Base-by-base conservation (phyloP, 2,329 filamentous ascomycete species). In the Sporothrix mexicana region DNA sequence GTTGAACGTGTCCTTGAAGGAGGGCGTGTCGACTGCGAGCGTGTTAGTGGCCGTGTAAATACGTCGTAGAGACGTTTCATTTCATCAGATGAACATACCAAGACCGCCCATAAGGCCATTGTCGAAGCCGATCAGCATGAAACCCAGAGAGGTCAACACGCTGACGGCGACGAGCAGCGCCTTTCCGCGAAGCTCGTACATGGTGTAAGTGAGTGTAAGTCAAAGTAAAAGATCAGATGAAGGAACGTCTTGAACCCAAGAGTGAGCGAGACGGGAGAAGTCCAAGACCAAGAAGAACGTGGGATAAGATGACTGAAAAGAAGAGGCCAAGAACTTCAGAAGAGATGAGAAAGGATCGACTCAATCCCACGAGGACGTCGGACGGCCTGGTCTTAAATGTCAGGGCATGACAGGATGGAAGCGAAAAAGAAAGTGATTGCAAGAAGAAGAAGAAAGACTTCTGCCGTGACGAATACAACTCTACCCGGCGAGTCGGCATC, bases 61-160 rank as follows among this genome's bases (percentile, higher is more conserved):
- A n/a, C n/a, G n/a, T n/a, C n/a, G 30, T 5, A 36, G 30, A 7
- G 7, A 36, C 30, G 30, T 36, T 5, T 4, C 30, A n/a, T n/a
- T 36, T 36, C 30, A 36, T 36, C 30, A 36, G 30, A 36, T 36
- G 30, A 36, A 36, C 30, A 36, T 36, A 36, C 30, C 30, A 13
- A 73, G 69, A 3, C 72, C 72, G 53, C 72, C 72, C 72, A 73
- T 73, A 8, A 73, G 72, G 53, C 72, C 72, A 57, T 73, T 73
- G 70, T 73, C 72, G 49, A 73, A 69, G 20, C 72, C 72, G 10
- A 73, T 69, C 25, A 73, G 69, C 72, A 73, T 73, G 57, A 73
- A 73, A 15, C 72, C 72, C 53, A 73, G 62, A 55, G 72, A 71
- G 15, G 72, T 73, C 69, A 71, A 49, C 64, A 72, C 23, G 43